A percentile compares a stretch with the other conserved stretches of the same genome.
Conservation (phyloP, 2,329 filamentous ascomycete genomes). For the Ophiobolus disseminans region DNA sequence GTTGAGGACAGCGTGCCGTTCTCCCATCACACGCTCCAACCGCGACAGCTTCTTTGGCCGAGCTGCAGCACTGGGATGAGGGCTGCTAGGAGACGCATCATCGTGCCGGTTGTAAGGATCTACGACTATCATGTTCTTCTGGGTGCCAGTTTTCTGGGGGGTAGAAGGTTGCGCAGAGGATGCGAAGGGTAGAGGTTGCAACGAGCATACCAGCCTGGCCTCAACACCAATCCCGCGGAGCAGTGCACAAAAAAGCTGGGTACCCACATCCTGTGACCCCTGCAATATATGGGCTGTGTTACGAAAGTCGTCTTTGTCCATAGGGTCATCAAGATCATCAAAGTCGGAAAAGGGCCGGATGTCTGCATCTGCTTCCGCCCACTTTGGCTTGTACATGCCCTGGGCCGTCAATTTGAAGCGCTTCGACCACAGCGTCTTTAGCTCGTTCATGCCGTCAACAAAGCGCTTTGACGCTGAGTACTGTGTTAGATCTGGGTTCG, state of each 20-base stretch:
- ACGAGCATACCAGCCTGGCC: slow-evolving; percentile 83
- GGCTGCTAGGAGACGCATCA: slow-evolving; percentile 23
- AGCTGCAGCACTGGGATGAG: slow-evolving; percentile 24
- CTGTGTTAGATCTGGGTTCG: slow-evolving; percentile 71
- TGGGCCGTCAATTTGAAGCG: slow-evolving; percentile 73
- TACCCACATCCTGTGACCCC: slow-evolving; percentile 88
- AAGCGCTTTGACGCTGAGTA: slow-evolving; percentile 79
- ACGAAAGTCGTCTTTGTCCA: slow-evolving; percentile 76
- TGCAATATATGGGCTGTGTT: slow-evolving; percentile 71
- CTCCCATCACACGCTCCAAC: slow-evolving; percentile 41
- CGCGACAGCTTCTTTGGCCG: slow-evolving; percentile 43
- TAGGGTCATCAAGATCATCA: slow-evolving; percentile 70
- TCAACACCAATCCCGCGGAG: slow-evolving; percentile 83
- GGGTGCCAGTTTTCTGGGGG: slow-evolving; percentile 29
- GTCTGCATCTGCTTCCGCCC: slow-evolving; percentile 72
- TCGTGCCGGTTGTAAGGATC: slow-evolving; percentile 41
- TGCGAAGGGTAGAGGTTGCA: slow-evolving; percentile 80
- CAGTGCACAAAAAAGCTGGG: slow-evolving; percentile 88
- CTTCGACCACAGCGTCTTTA: slow-evolving; percentile 69
- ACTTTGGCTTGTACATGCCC: slow-evolving; percentile 59
- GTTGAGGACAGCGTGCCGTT: slow-evolving; percentile 34
- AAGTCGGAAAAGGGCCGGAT: slow-evolving; percentile 58
- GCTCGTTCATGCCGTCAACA: slow-evolving; percentile 77
- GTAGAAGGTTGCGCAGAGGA: slow-evolving; percentile 45
- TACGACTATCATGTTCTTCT: slow-evolving; percentile 34